Evolutionary conservation across 768 basidiomycete species (phyloP), one percentile per base, ranked within the genome.

Genomic region (Tulasnella sp.): DNA sequence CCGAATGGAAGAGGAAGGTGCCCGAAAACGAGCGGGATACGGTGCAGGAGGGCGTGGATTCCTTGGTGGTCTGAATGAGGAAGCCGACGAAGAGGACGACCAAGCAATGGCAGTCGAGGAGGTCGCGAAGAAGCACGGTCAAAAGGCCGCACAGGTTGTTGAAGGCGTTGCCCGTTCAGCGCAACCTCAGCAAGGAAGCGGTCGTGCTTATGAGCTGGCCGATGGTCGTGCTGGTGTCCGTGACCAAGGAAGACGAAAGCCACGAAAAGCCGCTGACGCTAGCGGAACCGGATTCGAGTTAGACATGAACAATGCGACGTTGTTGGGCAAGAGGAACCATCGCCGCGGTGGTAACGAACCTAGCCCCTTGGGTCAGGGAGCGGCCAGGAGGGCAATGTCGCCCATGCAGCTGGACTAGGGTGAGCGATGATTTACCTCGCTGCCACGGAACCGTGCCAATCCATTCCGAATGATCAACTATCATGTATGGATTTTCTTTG

Each of bases 1-100:
- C 83, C 91, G 97, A 22, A 99, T 99, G 97, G 97, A 98, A 82
- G 97, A 99, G 83, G 97, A 99, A 83, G 97, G 96, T 17, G 93
- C 93, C 0, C 88, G 93, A 74, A 86, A 94, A 71, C 88, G 93
- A 34, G 94, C 92, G 67, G 92, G 92, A 83, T 90, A 92, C 74
- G 91, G 90, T 14, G 87, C 89, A 3, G 91, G 91, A 22, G 94
- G 92, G 37, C 88, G 89, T 71, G 93, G 93, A 4, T 93, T 92
- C 85, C 84, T 98, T 29, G 87, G 86, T 11, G 94, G 92, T 6
- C 86, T 99, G 79, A 97, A 99, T 82, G 97, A 99, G 81, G 96
- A 95, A 74, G 96, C 96, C 76, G 97, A 98, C 81, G 87, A 88
- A 17, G 84, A 80, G 9, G 85, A 84, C 34, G 90, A 87, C 19